Percentiles rank a stretch among this genome's conserved stretches.
phyloP scores from a whole-genome alignment of 2,329 filamentous ascomycete species.

The Trichoderma sp. region DNA sequence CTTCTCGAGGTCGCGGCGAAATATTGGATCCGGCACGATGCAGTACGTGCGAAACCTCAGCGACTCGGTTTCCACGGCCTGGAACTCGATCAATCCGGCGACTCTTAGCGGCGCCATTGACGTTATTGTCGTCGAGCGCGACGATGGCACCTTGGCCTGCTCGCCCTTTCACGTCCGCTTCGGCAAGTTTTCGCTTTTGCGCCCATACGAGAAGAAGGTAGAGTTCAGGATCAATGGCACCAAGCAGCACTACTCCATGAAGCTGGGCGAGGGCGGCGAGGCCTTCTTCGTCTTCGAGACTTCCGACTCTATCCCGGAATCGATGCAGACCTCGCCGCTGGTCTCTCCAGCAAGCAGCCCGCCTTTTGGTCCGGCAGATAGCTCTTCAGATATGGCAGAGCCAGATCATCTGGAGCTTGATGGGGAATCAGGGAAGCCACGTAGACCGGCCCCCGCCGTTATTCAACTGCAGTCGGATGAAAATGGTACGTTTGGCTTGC shows the following conservation, averaged over 20 bases:
- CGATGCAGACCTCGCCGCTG: conserved; percentile 89
- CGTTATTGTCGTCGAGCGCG: conserved; percentile 96
- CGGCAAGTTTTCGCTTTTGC: conserved; percentile 94
- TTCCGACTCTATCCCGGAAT: conserved; percentile 85
- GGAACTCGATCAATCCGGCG: conserved; percentile 99
- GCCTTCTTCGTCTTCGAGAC: conserved; percentile 99
- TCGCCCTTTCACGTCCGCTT: conserved; percentile 99
- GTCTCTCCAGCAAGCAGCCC: conserved; percentile 89
- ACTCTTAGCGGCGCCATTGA: conserved; percentile 97
- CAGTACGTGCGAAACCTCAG: conserved; percentile 97
- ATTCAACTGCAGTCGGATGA: conserved; percentile 36
- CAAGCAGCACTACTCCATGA: conserved; percentile 96
- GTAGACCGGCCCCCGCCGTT: conserved; percentile 49
- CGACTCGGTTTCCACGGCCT: conserved; percentile 95
- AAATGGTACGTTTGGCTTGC: conserved; percentile 34
- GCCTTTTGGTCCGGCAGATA: conserved; percentile 51
- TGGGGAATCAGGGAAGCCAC: conserved; percentile 38
- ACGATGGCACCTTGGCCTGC: conserved; percentile 85
- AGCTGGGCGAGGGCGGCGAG: conserved; percentile 94
- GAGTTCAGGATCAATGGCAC: conserved; percentile 93
- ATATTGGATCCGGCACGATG: conserved; percentile 58
- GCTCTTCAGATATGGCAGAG: conserved; percentile 55
- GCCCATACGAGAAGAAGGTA: conserved; percentile 97
- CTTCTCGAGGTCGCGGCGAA: not conserved
- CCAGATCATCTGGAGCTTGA: conserved; percentile 71